Evolutionary conservation across 306 rosid genomes (phyloP).

Genomic region (Fagus crenata): DNA sequence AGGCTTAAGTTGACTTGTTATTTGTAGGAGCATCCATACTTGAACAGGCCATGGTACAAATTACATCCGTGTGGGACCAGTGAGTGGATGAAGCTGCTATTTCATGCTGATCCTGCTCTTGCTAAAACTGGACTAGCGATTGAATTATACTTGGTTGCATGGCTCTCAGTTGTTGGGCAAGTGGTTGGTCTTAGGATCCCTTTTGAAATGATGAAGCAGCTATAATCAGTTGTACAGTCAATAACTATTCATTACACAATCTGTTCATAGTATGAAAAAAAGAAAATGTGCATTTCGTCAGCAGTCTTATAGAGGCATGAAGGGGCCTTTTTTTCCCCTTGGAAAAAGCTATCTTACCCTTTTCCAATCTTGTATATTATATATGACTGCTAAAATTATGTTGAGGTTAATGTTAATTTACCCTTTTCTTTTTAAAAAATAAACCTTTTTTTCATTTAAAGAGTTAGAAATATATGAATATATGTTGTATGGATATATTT

Average conservation of each 20-base stretch:
- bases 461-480: too few relatives aligned
- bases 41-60: slow-evolving; percentile 87
- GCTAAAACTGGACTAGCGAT: slow-evolving; percentile 34
- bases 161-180: slow-evolving; percentile 89
- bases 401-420: too few relatives aligned
- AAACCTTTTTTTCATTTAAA: too few relatives aligned
- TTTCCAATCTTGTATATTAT: too few relatives aligned
- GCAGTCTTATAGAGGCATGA: too few relatives aligned
- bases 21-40: slow-evolving; percentile 78
- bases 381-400: too few relatives aligned
- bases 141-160: slow-evolving; percentile 59
- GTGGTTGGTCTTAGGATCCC: slow-evolving; percentile 71
- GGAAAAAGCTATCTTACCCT: too few relatives aligned
- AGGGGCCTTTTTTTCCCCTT: too few relatives aligned
- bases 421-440: too few relatives aligned
- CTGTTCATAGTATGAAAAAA: too few relatives aligned
- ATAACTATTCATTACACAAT: not conserved
- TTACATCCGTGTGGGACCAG: slow-evolving; percentile 89
- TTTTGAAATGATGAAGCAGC: slow-evolving; percentile 40
- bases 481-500: too few relatives aligned
- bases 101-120: slow-evolving; percentile 31
- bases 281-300: too few relatives aligned
- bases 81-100: slow-evolving; percentile 90
- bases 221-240: not conserved
- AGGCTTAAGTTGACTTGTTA: not conserved